A percentile compares a stretch with the other conserved stretches of the same genome.
phyloP scores from a whole-genome alignment of 163 green algal species.

The Chloromonas sp. region DNA sequence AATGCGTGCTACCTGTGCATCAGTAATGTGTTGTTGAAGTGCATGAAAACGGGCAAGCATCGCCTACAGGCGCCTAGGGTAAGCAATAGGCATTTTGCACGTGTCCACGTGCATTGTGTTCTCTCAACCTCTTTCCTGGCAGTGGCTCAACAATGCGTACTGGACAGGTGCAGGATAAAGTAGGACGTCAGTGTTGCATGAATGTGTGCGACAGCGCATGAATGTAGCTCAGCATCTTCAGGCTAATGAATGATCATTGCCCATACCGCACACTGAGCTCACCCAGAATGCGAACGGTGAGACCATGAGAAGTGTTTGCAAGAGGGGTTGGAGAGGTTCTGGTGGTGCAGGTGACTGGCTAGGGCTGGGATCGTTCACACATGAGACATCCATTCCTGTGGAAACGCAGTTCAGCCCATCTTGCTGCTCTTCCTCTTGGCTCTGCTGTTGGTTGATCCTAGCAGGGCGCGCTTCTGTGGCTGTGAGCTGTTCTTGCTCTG shows the following conservation, averaged over 20 bases:
- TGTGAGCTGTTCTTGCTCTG: no score
- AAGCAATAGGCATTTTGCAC: no score
- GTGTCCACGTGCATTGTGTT: no score
- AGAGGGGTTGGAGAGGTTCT: neutral
- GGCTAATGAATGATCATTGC: no score
- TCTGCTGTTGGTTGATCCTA: no score
- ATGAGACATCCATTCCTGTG: neutral
- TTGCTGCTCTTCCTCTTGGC: neutral
- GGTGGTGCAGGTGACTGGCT: neutral
- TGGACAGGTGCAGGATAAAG: neutral
- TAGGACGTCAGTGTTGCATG: neutral
- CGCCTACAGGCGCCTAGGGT: no score
- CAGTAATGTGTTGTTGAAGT: no score
- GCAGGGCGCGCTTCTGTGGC: no score
- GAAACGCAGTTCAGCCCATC: neutral
- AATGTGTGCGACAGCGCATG: neutral
- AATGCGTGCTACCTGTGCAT: no score
- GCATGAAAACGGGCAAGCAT: no score
- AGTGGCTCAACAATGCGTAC: neutral
- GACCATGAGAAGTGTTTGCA: constrained; percentile 59
- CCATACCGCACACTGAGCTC: neutral
- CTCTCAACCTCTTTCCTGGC: no score
- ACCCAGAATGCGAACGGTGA: constrained; percentile 98
- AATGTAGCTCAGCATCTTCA: neutral
- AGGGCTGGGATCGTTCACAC: neutral